Evolutionary conservation across 2,329 filamentous ascomycete species (phyloP).

Genomic region (Epichloe glyceriae): DNA sequence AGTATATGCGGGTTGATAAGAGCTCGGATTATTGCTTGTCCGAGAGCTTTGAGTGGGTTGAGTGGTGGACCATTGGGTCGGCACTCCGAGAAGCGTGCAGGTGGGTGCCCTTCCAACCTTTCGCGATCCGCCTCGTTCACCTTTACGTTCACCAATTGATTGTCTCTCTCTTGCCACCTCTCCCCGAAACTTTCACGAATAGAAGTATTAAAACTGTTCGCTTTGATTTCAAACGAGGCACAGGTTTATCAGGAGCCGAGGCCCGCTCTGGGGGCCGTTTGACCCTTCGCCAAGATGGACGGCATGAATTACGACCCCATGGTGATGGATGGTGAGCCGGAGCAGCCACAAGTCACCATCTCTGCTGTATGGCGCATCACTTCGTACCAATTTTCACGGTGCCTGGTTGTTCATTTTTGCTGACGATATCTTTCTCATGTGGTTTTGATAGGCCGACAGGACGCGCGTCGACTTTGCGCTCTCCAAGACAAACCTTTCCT

Average conservation of each 20-base stretch:
- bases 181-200: not conserved
- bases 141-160: no score
- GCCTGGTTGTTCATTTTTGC: not conserved
- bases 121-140: no score
- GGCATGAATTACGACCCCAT: constrained; percentile 48
- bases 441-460: constrained; percentile 50
- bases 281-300: constrained; percentile 20
- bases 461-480: constrained; percentile 86
- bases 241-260: not conserved
- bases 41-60: constrained; percentile 4
- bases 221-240: not conserved
- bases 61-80: not conserved
- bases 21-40: constrained; percentile 18
- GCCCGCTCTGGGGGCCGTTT: constrained; percentile 1
- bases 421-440: not conserved
- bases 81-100: not conserved
- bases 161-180: no score
- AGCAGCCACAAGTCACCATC: constrained; percentile 46
- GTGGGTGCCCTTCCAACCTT: no score
- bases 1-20: constrained; percentile 16
- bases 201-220: not conserved
- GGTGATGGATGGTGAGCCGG: constrained; percentile 44
- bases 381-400: not conserved
- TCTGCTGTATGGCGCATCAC: constrained; percentile 35
- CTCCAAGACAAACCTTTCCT: constrained; percentile 74